These are phyloP conservation scores for Colletotrichum paranaense DNA, from an alignment of 2,329 filamentous ascomycete species.

Conservation along the genomic window DNA sequence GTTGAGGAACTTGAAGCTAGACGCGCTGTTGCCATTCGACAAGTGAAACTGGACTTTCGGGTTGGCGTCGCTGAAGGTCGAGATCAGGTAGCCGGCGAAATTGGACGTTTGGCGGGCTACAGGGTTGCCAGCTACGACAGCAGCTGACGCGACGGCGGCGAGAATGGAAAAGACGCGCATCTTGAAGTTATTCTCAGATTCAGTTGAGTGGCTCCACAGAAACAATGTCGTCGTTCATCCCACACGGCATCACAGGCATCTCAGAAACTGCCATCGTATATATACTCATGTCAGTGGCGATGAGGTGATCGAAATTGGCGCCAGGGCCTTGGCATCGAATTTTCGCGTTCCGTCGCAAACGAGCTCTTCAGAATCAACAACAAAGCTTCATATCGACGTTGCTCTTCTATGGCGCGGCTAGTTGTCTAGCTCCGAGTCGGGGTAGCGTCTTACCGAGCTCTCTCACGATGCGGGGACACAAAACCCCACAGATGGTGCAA, in stretches of 20 bases:
- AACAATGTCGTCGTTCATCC: neutral
- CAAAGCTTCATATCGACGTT: neutral
- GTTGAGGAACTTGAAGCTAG: conserved; percentile 47
- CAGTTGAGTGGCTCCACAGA: too few relatives aligned
- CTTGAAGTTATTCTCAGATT: too few relatives aligned
- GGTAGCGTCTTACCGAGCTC: conserved; percentile 22
- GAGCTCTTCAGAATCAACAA: neutral
- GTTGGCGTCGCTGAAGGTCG: conserved; percentile 47
- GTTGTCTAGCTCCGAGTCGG: conserved; percentile 5
- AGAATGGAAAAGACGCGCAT: too few relatives aligned
- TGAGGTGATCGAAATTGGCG: neutral
- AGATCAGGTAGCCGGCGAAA: conserved; percentile 49
- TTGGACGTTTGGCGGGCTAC: too few relatives aligned
- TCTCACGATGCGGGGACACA: conserved; percentile 1
- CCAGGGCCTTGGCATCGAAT: neutral
- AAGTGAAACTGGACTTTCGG: conserved; percentile 48
- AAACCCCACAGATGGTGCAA: conserved; percentile 18
- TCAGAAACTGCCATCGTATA: neutral
- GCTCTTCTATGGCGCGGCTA: conserved; percentile 28
- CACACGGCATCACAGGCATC: neutral
- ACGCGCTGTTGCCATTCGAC: conserved; percentile 45
- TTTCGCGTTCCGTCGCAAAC: neutral
- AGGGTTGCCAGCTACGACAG: too few relatives aligned
- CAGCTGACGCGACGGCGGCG: too few relatives aligned
- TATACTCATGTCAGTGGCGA: neutral